phyloP scores from a whole-genome alignment of 2,329 filamentous ascomycete species.

The Zymoseptoria crescenta region DNA sequence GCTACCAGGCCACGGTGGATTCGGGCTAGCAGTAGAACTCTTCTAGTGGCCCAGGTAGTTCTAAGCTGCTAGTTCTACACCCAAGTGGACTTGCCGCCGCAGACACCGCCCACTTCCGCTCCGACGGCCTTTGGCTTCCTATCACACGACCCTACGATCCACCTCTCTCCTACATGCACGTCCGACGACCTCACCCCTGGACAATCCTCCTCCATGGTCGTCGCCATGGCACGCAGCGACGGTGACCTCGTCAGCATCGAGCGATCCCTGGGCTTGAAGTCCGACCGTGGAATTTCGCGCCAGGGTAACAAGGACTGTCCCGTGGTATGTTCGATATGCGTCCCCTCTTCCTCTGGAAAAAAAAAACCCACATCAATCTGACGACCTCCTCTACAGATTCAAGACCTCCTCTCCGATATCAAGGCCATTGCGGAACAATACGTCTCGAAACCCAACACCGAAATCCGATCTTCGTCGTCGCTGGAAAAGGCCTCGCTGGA shows the following conservation, averaged over 20 bases:
- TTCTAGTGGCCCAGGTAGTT: too few relatives aligned
- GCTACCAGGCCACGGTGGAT: too few relatives aligned
- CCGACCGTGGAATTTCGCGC: conserved; percentile 11
- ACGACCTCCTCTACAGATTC: conserved; percentile 2
- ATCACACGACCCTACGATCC: not conserved
- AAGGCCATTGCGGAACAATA: conserved; percentile 10
- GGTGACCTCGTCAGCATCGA: conserved; percentile 11
- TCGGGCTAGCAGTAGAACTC: too few relatives aligned
- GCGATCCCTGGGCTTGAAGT: conserved; percentile 10
- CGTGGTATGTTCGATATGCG: not conserved
- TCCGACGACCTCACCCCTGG: not conserved
- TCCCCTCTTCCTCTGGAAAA: not conserved
- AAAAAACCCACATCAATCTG: too few relatives aligned
- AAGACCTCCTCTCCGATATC: conserved; percentile 11
- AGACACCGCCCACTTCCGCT: not conserved
- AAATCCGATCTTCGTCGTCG: conserved; percentile 9
- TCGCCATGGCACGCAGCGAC: conserved; percentile 1
- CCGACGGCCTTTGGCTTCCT: not conserved
- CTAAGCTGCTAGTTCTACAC: too few relatives aligned
- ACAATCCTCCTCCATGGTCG: not conserved
- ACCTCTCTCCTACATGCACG: not conserved
- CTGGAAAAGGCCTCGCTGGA: conserved; percentile 7
- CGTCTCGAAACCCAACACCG: conserved; percentile 6
- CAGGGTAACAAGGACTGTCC: conserved; percentile 12
- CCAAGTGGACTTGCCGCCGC: too few relatives aligned